These are phyloP conservation scores for Zygosaccharomyces sapae DNA, from an alignment of 1,139 yeast species.

Conservation along the genomic window DNA sequence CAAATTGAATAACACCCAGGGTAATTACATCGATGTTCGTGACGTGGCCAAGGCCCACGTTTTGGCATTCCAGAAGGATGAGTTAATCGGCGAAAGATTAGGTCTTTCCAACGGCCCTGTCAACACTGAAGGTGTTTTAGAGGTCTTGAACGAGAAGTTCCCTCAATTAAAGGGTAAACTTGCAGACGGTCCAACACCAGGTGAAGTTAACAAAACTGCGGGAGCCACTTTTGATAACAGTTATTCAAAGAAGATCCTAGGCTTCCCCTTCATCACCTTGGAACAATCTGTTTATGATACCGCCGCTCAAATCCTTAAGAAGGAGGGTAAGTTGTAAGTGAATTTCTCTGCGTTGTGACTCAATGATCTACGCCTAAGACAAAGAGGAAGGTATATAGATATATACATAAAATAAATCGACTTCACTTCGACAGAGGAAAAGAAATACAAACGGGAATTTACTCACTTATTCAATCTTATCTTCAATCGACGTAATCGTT, in stretches of 20 bases:
- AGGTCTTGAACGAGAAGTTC: conserved; percentile 37
- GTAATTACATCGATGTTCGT: conserved; percentile 45
- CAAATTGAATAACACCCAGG: conserved; percentile 5
- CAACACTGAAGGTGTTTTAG: conserved; percentile 34
- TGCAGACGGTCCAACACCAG: conserved; percentile 19
- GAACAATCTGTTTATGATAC: conserved; percentile 41
- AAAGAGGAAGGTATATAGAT: neutral
- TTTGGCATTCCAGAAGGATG: conserved; percentile 39
- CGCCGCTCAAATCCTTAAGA: conserved; percentile 38
- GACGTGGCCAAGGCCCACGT: conserved; percentile 53
- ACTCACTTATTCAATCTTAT: too few species aligned
- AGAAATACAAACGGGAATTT: too few species aligned
- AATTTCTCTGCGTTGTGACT: neutral
- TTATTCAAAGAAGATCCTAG: conserved; percentile 37
- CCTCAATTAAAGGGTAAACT: conserved; percentile 40
- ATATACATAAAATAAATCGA: too few species aligned
- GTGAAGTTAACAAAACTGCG: conserved; percentile 6
- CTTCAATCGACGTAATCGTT: conserved; percentile 37
- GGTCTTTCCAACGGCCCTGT: conserved; percentile 34
- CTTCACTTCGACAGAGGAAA: too few species aligned
- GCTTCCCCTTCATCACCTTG: conserved; percentile 39
- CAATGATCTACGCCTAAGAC: neutral
- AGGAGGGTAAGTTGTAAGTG: conserved; percentile 8
- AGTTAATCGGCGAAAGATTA: conserved; percentile 36
- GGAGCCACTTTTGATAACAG: conserved; percentile 16